A percentile compares a stretch with the other conserved stretches of the same genome.
Evolutionary conservation across 306 rosid genomes (phyloP).

Genomic region (Vigna mungo): DNA sequence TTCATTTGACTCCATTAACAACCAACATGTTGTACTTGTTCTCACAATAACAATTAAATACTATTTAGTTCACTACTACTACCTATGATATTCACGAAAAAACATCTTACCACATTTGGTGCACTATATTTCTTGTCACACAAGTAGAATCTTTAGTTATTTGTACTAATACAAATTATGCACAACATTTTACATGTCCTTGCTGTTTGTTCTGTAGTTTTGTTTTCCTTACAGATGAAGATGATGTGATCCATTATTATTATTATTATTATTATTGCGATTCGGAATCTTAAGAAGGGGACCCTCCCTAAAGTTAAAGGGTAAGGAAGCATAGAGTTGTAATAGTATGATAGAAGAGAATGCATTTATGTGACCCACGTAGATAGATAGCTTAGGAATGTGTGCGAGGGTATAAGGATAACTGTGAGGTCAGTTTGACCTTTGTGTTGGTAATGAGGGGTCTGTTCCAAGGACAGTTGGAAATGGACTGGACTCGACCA

Average conservation of each 20-base stretch:
- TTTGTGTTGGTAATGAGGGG: constrained; percentile 38
- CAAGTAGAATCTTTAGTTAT: not conserved
- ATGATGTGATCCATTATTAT: not conserved
- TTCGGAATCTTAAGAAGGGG: constrained; percentile 37
- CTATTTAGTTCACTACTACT: not conserved
- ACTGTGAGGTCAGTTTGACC: constrained; percentile 50
- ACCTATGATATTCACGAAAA: not conserved
- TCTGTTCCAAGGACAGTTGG: constrained; percentile 51
- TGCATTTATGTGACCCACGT: not conserved
- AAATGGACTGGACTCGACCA: constrained; percentile 56
- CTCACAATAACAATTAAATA: not conserved
- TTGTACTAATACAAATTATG: not conserved
- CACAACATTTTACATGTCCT: not conserved
- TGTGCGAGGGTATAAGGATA: constrained; percentile 38
- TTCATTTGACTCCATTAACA: constrained; percentile 41
- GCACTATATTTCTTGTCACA: not conserved
- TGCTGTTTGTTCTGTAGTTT: not conserved
- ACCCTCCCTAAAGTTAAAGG: not conserved
- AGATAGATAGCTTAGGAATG: not conserved
- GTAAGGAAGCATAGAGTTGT: no score
- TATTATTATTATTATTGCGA: not conserved
- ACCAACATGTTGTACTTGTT: not conserved
- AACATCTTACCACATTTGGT: not conserved
- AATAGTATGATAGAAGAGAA: not conserved
- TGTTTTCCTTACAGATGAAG: not conserved